Conservation (phyloP, 768 basidiomycete species). For the Dioszegia crocea region DNA sequence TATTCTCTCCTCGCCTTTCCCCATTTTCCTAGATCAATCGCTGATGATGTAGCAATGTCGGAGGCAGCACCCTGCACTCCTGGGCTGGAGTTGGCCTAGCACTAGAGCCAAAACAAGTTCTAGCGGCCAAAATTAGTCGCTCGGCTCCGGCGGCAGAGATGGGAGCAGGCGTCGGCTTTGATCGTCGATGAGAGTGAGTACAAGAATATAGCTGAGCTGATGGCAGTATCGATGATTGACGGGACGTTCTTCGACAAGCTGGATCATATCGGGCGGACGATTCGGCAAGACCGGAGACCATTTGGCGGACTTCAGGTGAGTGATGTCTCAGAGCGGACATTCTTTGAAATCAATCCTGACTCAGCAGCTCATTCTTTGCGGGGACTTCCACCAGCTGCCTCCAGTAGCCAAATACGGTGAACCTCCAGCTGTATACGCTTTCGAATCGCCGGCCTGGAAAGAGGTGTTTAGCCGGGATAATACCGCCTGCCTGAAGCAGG, state of each 20-base stretch:
- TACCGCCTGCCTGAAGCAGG: conserved; percentile 40
- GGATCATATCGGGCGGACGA: conserved; percentile 41
- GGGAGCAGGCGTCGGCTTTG: conserved; percentile 33
- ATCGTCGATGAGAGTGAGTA: conserved; percentile 47
- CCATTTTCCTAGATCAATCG: too few relatives aligned
- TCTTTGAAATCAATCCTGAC: background rate
- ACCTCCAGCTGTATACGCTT: conserved; percentile 33
- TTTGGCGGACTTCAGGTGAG: conserved; percentile 49
- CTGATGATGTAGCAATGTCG: conserved; percentile 25
- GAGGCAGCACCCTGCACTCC: conserved; percentile 33
- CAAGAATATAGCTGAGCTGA: background rate
- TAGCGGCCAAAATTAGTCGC: conserved; percentile 14
- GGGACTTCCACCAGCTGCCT: conserved; percentile 53
- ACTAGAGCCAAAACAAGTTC: conserved; percentile 8
- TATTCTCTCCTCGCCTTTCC: background rate
- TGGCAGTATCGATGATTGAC: conserved; percentile 49
- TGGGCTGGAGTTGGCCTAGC: conserved; percentile 39
- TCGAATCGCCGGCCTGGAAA: conserved; percentile 48
- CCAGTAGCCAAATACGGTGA: conserved; percentile 44
- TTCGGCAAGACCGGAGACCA: conserved; percentile 34
- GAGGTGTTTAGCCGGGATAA: conserved; percentile 24
- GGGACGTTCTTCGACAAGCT: conserved; percentile 50
- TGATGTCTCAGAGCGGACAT: background rate
- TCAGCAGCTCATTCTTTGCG: conserved; percentile 40
- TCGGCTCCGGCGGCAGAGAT: conserved; percentile 22